A percentile compares a stretch with the other conserved stretches of the same genome.
phyloP scores from a whole-genome alignment of 352 stramenopile species.

The Phytopythium helicoides region DNA sequence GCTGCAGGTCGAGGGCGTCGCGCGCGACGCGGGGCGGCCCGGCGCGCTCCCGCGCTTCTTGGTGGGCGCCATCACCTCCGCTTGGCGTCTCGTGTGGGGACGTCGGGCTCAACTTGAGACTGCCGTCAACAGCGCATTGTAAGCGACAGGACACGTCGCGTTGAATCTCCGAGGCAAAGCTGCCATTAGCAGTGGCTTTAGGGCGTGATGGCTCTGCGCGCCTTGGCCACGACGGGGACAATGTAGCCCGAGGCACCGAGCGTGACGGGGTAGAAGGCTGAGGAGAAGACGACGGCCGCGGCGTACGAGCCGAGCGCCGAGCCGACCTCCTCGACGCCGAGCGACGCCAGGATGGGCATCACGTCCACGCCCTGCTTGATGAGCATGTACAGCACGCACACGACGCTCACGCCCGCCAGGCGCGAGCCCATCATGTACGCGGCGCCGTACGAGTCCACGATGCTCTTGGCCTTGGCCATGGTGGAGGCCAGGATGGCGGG shows the following conservation, averaged over 20 bases:
- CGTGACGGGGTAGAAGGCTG: slow-evolving; percentile 76
- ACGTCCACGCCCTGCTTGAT: slow-evolving; percentile 86
- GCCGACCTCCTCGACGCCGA: slow-evolving; percentile 70
- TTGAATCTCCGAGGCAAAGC: too few species aligned
- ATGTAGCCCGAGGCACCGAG: slow-evolving; percentile 74
- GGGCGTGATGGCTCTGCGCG: slow-evolving; percentile 40
- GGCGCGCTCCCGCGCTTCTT: slow-evolving; percentile 25
- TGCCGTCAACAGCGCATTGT: neutral
- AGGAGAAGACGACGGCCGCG: slow-evolving; percentile 75
- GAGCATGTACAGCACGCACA: slow-evolving; percentile 65
- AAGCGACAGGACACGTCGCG: neutral
- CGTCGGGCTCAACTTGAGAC: neutral
- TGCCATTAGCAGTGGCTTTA: too few species aligned
- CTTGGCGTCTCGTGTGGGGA: neutral
- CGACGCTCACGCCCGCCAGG: slow-evolving; percentile 70
- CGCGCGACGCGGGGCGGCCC: slow-evolving; percentile 8
- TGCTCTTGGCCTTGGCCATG: slow-evolving; percentile 65
- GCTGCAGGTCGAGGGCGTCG: slow-evolving; percentile 17
- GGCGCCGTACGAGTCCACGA: slow-evolving; percentile 85
- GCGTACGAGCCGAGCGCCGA: slow-evolving; percentile 75
- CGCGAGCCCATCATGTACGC: slow-evolving; percentile 89
- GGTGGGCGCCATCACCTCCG: slow-evolving; percentile 29
- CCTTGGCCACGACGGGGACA: slow-evolving; percentile 66
- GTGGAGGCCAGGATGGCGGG: slow-evolving; percentile 52
- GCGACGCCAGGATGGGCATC: slow-evolving; percentile 65